phyloP scores from a whole-genome alignment of 2,329 filamentous ascomycete genomes.

The Tolypocladium tropicale region DNA sequence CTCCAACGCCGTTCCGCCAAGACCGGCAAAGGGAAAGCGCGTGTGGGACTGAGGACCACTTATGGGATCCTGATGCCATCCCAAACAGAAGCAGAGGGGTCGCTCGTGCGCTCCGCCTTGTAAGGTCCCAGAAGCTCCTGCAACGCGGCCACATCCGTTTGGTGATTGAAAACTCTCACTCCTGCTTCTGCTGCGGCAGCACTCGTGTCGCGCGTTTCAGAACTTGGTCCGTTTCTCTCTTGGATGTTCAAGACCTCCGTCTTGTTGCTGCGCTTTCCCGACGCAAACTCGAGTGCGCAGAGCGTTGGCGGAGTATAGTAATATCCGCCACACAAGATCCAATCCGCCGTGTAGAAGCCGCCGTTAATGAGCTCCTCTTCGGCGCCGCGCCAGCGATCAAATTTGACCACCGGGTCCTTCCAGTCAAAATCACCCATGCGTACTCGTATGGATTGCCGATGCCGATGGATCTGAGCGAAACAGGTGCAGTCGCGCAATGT shows the following conservation, averaged over 20 bases:
- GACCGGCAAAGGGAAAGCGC: background rate
- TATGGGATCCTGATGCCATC: background rate
- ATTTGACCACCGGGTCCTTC: slow-evolving; percentile 58
- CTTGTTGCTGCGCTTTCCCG: slow-evolving; percentile 4
- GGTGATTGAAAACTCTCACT: slow-evolving; percentile 11
- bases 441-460: slow-evolving; percentile 31
- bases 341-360: slow-evolving; percentile 55
- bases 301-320: slow-evolving; percentile 26
- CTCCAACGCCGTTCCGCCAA: background rate
- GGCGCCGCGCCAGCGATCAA: slow-evolving; percentile 55
- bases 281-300: slow-evolving; percentile 21
- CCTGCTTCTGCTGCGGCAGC: background rate
- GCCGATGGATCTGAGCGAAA: slow-evolving; percentile 48
- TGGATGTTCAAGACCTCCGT: slow-evolving; percentile 11
- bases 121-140: slow-evolving; percentile 4
- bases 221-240: background rate
- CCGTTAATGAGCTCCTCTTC: slow-evolving; percentile 54
- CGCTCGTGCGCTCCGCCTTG: slow-evolving; percentile 1
- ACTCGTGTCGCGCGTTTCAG: background rate
- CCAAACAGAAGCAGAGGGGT: background rate
- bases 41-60: no score
- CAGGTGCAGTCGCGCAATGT: slow-evolving; percentile 72
- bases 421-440: slow-evolving; percentile 69
- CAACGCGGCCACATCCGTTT: slow-evolving; percentile 7
- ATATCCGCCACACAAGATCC: slow-evolving; percentile 21